Conservation (phyloP, 164 flowering plant genomes). For the Dillenia suffruticosa region DNA sequence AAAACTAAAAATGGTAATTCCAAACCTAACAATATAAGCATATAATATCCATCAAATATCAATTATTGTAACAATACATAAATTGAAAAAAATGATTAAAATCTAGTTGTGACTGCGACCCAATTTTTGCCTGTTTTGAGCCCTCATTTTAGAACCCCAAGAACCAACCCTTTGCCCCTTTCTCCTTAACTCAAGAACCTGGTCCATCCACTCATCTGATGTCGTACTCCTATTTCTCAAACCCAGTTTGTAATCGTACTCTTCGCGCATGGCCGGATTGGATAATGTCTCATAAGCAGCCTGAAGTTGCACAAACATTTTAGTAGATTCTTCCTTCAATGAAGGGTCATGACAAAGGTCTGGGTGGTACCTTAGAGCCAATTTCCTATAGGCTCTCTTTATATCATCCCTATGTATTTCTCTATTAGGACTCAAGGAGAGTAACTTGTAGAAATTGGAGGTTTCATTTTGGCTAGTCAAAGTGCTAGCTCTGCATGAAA, state of each 20-base stretch:
- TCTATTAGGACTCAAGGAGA: slow-evolving; percentile 8
- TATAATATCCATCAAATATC: background rate
- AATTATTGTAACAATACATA: slow-evolving; percentile 13
- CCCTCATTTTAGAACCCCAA: slow-evolving; percentile 17
- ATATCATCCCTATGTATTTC: slow-evolving; percentile 3
- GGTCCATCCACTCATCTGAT: slow-evolving; percentile 4
- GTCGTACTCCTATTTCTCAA: background rate
- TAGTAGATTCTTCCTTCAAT: slow-evolving; percentile 12
- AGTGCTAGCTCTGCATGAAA: no score
- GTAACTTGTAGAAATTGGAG: slow-evolving; percentile 12
- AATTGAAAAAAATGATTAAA: no score
- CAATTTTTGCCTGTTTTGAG: slow-evolving; percentile 4
- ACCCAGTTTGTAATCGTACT: slow-evolving; percentile 17
- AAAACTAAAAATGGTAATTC: no score
- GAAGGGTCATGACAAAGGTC: slow-evolving; percentile 12
- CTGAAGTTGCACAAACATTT: slow-evolving; percentile 17
- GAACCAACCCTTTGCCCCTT: slow-evolving; percentile 9
- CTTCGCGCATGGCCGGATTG: slow-evolving; percentile 10
- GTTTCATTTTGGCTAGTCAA: no score
- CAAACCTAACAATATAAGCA: no score
- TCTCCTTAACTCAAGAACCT: slow-evolving; percentile 16
- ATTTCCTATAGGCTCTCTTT: slow-evolving; percentile 19
- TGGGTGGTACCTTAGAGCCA: slow-evolving; percentile 20
- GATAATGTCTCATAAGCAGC: slow-evolving; percentile 19
- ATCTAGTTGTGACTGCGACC: no score